Conservation (phyloP, 352 stramenopile genomes). For the Thalassiosira mediterranea region DNA sequence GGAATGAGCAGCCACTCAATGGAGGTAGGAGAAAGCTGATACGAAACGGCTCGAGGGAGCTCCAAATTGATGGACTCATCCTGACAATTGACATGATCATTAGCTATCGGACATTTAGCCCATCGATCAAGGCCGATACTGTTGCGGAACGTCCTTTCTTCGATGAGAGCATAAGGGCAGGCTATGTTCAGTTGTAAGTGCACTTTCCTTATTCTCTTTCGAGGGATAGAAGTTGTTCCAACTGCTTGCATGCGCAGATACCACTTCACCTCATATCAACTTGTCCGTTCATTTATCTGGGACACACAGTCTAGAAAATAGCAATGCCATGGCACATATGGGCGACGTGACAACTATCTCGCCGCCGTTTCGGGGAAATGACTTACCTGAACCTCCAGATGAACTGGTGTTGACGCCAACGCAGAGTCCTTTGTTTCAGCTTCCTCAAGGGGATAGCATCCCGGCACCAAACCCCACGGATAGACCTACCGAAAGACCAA, state of each 20-base stretch:
- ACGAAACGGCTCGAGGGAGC: background rate
- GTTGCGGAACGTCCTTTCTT: conserved; percentile 44
- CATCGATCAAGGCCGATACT: conserved; percentile 16
- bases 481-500: background rate
- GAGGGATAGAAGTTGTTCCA: too few species aligned
- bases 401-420: background rate
- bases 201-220: too few species aligned
- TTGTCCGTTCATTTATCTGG: too few species aligned
- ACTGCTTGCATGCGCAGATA: too few species aligned
- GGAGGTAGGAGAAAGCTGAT: background rate
- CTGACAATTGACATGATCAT: conserved; percentile 43
- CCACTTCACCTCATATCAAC: too few species aligned
- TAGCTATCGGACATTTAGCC: conserved; percentile 31
- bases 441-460: too few species aligned
- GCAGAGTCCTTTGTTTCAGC: background rate
- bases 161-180: conserved; percentile 23
- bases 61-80: conserved; percentile 16
- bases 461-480: too few species aligned
- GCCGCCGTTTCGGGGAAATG: conserved; percentile 33
- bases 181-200: conserved; percentile 34
- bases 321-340: conserved; percentile 28
- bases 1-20: conserved; percentile 6
- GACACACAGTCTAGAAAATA: conserved; percentile 26
- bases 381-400: conserved; percentile 15
- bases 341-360: conserved; percentile 25